phyloP scores from a whole-genome alignment of 1,284 basidiomycete species.

The Ganoderma lucidum region DNA sequence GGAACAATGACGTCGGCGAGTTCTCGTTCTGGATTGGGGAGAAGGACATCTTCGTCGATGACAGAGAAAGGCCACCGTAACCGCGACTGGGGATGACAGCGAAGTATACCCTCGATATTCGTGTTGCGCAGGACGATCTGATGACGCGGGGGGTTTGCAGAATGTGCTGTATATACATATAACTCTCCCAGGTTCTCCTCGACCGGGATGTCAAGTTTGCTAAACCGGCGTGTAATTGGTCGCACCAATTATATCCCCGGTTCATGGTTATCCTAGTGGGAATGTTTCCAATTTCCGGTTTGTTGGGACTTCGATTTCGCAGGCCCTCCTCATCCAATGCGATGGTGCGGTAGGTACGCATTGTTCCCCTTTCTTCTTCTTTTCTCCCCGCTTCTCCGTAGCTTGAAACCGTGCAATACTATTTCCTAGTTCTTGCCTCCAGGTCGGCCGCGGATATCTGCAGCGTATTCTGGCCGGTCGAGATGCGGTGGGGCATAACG shows the following conservation, averaged over 20 bases:
- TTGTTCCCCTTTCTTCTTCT: too few species aligned
- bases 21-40: constrained; percentile 39
- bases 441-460: too few species aligned
- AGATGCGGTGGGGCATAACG: too few species aligned
- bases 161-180: not conserved
- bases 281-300: not conserved
- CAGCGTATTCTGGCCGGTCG: too few species aligned
- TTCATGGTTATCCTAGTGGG: not conserved
- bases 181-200: not conserved
- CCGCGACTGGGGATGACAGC: not conserved
- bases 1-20: constrained; percentile 28
- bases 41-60: constrained; percentile 33
- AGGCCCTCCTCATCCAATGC: too few species aligned
- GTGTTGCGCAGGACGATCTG: not conserved
- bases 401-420: too few species aligned
- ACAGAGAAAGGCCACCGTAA: constrained; percentile 10
- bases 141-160: not conserved
- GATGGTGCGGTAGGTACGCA: too few species aligned
- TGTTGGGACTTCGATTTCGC: too few species aligned
- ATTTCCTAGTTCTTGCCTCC: too few species aligned
- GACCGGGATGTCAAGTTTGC: not conserved
- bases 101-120: not conserved
- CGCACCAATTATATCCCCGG: not conserved
- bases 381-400: too few species aligned
- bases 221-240: not conserved